A percentile compares a stretch with the other conserved stretches of the same genome.
Conservation (phyloP, 2,329 filamentous ascomycete genomes). For the Chrysoporthe deuterocubensis region DNA sequence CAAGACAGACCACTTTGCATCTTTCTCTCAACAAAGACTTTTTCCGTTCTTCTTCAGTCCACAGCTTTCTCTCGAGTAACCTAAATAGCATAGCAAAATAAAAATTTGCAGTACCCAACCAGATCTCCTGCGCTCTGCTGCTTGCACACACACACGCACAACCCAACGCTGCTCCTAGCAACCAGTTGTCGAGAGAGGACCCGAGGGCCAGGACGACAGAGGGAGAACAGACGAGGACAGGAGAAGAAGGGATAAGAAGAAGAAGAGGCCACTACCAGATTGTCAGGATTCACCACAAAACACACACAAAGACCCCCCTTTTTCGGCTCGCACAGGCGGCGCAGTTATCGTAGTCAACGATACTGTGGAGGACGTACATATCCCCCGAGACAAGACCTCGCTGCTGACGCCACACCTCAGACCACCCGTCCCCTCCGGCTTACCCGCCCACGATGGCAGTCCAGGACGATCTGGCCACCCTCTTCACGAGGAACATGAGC, state of each 20-base stretch:
- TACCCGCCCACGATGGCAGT: conserved; percentile 60
- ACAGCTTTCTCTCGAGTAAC: conserved; percentile 42
- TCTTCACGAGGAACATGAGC: conserved; percentile 78
- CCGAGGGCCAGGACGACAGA: neutral
- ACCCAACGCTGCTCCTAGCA: conserved; percentile 17
- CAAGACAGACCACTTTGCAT: no score
- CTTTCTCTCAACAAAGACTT: neutral
- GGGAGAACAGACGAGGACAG: neutral
- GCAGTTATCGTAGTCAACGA: conserved; percentile 5
- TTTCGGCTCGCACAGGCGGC: neutral
- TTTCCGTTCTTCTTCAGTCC: conserved; percentile 18
- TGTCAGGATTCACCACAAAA: conserved; percentile 25
- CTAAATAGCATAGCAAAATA: conserved; percentile 57
- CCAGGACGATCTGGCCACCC: conserved; percentile 79
- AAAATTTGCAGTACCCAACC: conserved; percentile 37
- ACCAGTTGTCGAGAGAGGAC: conserved; percentile 13
- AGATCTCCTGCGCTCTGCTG: conserved; percentile 16
- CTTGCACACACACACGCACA: conserved; percentile 15
- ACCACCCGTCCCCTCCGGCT: conserved; percentile 34
- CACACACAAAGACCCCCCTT: neutral
- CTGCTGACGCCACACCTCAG: conserved; percentile 11
- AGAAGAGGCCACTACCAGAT: conserved; percentile 5
- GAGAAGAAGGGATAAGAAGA: neutral
- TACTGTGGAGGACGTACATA: conserved; percentile 5
- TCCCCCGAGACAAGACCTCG: neutral